A percentile compares a stretch with the other conserved stretches of the same genome.
These are phyloP conservation scores for Vanderwaltozyma yarrowii DNA, from an alignment of 805 yeast species.

Conservation along the genomic window DNA sequence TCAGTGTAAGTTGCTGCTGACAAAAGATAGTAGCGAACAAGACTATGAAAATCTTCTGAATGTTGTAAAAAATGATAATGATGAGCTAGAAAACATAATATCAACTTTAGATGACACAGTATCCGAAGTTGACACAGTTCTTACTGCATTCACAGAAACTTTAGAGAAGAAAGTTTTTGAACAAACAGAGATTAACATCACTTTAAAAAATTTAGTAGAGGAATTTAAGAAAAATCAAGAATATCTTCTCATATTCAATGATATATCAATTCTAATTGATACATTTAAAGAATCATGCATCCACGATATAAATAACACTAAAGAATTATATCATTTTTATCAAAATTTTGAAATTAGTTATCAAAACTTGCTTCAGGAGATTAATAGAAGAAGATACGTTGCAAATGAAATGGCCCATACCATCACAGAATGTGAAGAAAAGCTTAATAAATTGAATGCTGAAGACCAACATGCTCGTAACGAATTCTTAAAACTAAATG, in stretches of 20 bases:
- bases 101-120: constrained; percentile 35
- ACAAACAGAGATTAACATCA: not conserved
- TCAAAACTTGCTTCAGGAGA: constrained; percentile 41
- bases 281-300: constrained; percentile 26
- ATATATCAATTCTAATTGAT: constrained; percentile 24
- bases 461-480: constrained; percentile 37
- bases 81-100: constrained; percentile 49
- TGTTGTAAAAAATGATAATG: constrained; percentile 42
- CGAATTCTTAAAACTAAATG: constrained; percentile 37
- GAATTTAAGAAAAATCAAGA: constrained; percentile 23
- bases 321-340: constrained; percentile 39
- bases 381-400: constrained; percentile 38
- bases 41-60: constrained; percentile 34
- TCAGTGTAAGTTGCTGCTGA: constrained; percentile 44
- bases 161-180: constrained; percentile 21
- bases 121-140: constrained; percentile 18
- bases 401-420: constrained; percentile 33
- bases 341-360: constrained; percentile 43
- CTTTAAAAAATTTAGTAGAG: constrained; percentile 11
- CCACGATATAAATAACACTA: constrained; percentile 18
- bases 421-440: constrained; percentile 33
- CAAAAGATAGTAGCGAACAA: constrained; percentile 16
- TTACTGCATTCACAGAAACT: constrained; percentile 21
- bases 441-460: constrained; percentile 31
- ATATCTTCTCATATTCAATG: constrained; percentile 22